Evolutionary conservation across 306 rosid genomes (phyloP).

Genomic region (Biancaea sappan): DNA sequence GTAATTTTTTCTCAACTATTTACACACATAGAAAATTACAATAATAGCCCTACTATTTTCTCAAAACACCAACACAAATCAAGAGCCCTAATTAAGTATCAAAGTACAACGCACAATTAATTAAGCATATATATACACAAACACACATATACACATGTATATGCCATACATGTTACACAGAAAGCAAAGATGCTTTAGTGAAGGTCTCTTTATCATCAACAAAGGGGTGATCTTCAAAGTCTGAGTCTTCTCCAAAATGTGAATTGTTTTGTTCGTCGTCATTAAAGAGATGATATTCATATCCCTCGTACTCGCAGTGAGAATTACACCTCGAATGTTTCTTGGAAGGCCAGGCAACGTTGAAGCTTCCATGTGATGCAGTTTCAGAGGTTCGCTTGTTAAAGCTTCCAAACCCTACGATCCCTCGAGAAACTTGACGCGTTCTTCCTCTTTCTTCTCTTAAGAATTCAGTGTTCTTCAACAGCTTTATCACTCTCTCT

Average conservation of each 20-base stretch:
- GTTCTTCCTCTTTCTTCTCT: constrained; percentile 62
- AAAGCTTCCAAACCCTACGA: constrained; percentile 78
- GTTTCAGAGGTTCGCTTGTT: constrained; percentile 33
- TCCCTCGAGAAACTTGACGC: constrained; percentile 54
- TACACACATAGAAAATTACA: neutral
- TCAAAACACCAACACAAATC: neutral
- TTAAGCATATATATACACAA: neutral
- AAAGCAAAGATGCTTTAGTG: constrained; percentile 44
- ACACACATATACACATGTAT: no score
- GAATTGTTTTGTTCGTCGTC: constrained; percentile 36
- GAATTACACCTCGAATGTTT: constrained; percentile 48
- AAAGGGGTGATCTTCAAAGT: constrained; percentile 51
- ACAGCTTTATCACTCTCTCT: constrained; percentile 51
- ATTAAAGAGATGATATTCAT: no score
- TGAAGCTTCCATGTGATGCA: constrained; percentile 32
- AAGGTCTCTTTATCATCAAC: constrained; percentile 41
- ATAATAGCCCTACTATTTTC: no score
- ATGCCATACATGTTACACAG: neutral
- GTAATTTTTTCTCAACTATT: no score
- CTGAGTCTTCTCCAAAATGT: constrained; percentile 7
- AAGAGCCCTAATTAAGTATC: neutral
- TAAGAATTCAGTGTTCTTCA: constrained; percentile 39
- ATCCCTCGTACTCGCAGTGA: constrained; percentile 27
- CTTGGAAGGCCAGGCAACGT: constrained; percentile 27
- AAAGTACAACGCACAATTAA: neutral